Evolutionary conservation across 164 flowering plant genomes (phyloP), one percentile per base, ranked within the genome.

Genomic region (Umbilicus rupestris): DNA sequence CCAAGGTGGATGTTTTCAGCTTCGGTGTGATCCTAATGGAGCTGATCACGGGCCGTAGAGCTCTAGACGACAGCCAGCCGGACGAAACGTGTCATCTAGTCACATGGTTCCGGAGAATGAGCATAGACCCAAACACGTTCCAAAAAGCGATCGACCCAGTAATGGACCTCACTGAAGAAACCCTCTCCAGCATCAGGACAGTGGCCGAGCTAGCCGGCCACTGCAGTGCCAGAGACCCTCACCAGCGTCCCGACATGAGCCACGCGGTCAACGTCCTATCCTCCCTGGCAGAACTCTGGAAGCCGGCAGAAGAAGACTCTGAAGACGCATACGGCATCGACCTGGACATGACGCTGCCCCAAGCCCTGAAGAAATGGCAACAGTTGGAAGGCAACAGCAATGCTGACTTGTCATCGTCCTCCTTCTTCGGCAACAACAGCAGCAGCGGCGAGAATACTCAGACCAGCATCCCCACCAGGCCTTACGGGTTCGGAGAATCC

Each of bases 11-110:
- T 45, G 91, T 94, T 24, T 94, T 78, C 78, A 89, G 97, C 79
- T 91, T 87, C 50, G 98, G 98, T 5, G 98, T 94, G 46, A 91
- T 91, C 29, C 72, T 94, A 22, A 94, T 94, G 97, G 98, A 91
- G 72, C 57, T 91, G 50, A 83, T 94, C 60, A 80, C 97, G 0
- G 98, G 97, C 15, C 69, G 96, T 41, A 88, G 71, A 72, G 97
- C 97, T 3, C 79, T 94, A 0, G 97, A 94, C 31, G 95, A 91
- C 15, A 76, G 69, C 31, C 86, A 73, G 68, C 85, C 91, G 0
- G 97, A 94, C 46, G 98, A 94, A 1, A 80, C 90, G 68, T 37
- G 84, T 67, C 92, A 90, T 73, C 79, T 94, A 0, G 97, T 91
- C 1, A 75, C 90, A n/a, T 94, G 98, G 96, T 94, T 94, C 83